Evolutionary conservation across 768 basidiomycete species (phyloP), one percentile per base, ranked within the genome.

Genomic region (Russula olivacea): DNA sequence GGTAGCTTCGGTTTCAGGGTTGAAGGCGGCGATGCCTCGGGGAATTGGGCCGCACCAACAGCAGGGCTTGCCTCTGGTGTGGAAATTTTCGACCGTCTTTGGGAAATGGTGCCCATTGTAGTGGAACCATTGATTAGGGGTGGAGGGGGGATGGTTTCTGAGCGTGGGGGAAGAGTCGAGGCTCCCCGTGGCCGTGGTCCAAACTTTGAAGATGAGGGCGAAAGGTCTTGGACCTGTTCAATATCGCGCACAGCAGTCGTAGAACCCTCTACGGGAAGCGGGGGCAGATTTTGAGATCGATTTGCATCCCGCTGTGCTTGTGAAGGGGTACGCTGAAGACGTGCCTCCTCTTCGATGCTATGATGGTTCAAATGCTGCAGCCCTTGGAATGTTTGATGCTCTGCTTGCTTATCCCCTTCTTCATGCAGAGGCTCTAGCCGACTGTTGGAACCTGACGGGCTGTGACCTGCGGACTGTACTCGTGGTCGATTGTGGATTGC

Each of bases 191-290:
- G 82, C 48, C 86, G 79, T 38, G 80, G 76, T 52, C 76, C 70
- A 58, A 76, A 71, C 65, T 76, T 78, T 11, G 78, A 68, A 28
- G 74, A 70, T 32, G 76, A 58, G 36, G 47, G 63, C 53, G 65
- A 50, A 70, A 63, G 19, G 68, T 73, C 30, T 55, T 52, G 53
- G 28, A 61, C 51, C 30, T 55, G 52, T 7, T 68, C 67, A 21
- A 43, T 36, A 51, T 64, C 50, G 2, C 50, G 52, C n/a, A 45
- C 30, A 62, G 65, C 2, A 79, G 81, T 5, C 82, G 79, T 45
- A 86, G 87, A 53, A 88, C 72, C 49, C 86, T 86, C 19, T 87
- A 88, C 14, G 89, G 75, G 21, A 86, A 89, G 61, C 82, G 88
- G 10, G 83, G 83, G 47, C 85, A 83, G 45, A 21, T 66, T 32